These are phyloP conservation scores for Sporothrix mexicana DNA, from an alignment of 2,329 filamentous ascomycete genomes.

Conservation along the genomic window DNA sequence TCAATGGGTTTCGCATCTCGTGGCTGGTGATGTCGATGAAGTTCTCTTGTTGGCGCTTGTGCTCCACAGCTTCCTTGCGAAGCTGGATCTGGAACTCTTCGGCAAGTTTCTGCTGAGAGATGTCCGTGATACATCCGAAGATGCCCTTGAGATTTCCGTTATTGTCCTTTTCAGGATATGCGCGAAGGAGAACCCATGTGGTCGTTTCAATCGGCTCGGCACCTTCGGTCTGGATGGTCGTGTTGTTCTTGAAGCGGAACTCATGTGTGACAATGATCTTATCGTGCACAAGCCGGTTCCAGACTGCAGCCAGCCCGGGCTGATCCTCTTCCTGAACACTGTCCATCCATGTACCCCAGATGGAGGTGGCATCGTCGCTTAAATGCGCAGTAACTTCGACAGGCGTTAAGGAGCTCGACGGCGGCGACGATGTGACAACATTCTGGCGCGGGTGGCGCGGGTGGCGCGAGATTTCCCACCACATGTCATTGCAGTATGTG, in stretches of 20 bases:
- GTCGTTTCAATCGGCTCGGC: constrained; percentile 47
- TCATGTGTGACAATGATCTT: constrained; percentile 71
- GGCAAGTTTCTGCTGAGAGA: constrained; percentile 83
- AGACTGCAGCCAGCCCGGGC: constrained; percentile 62
- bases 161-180: constrained; percentile 72
- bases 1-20: constrained; percentile 78
- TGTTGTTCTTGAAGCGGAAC: constrained; percentile 77
- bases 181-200: constrained; percentile 79
- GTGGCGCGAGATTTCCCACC: constrained; percentile 73
- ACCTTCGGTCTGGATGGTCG: constrained; percentile 64
- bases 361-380: not conserved
- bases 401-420: not conserved
- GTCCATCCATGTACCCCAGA: constrained; percentile 66
- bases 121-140: constrained; percentile 83
- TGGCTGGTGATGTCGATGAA: constrained; percentile 78
- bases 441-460: constrained; percentile 55
- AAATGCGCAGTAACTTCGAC: not conserved
- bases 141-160: constrained; percentile 73
- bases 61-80: constrained; percentile 79
- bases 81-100: constrained; percentile 79
- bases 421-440: not conserved
- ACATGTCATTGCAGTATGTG: constrained; percentile 82
- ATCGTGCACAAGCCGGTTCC: constrained; percentile 66
- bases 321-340: constrained; percentile 72
- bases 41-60: constrained; percentile 74